Evolutionary conservation across 1,284 basidiomycete genomes (phyloP), one percentile per base, ranked within the genome.

Genomic region (Cryptococcus sp.): DNA sequence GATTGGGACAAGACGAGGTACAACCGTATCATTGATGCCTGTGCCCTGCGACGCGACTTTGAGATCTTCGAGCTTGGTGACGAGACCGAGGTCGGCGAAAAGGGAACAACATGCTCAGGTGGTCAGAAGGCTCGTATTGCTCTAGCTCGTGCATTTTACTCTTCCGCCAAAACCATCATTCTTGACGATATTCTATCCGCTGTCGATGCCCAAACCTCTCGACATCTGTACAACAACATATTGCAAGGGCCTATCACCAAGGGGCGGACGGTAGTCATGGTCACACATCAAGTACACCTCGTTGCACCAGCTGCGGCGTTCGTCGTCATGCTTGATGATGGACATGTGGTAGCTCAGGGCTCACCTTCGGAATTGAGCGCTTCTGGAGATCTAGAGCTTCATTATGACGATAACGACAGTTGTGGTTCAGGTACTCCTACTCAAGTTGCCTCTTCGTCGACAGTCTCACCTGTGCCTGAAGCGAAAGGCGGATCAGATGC

Each of bases 11-110:
- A 72, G 43, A 66, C 65, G 40, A 68, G 82, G 10, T 84, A 84
- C 67, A 65, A 78, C 23, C 70, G 63, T 0, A 80, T 81, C 5
- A 69, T 83, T 50, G 70, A 79, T 15, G 82, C 81, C 7, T 84
- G 83, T 65, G 83, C 83, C 2, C 72, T 85, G 3, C 64, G 77
- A 49, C 72, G 79, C 3, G 83, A 85, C 65, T 72, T 83, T 62
- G 76, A 80, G 65, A 78, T 80, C 57, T 82, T 79, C 54, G 82
- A 83, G 55, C 75, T 81, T 17, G 81, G 81, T 15, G 83, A 85
- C 56, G 75, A 79, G 55, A 85, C 83, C 4, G 81, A 84, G 63
- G 82, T 84, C 0, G 83, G 83, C 2, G 83, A 84, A 61, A 83
- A 83, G 66, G 81, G 81, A 5, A 83, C 82, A 2, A 80, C 81